These are phyloP conservation scores for Hanseniaspora sp. DNA, from an alignment of 1,139 yeast genomes.

Conservation along the genomic window DNA sequence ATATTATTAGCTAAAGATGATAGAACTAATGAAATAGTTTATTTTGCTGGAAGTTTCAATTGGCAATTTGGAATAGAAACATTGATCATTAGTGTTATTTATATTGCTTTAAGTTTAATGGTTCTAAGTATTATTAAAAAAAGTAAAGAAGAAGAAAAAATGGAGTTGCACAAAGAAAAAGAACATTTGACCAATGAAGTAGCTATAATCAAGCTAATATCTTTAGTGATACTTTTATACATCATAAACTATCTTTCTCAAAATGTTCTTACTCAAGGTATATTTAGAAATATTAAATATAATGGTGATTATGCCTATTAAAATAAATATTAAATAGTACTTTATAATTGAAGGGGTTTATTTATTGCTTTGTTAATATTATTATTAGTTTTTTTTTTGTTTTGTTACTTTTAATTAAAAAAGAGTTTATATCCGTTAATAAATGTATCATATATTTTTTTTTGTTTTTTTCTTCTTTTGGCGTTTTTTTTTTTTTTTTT, in stretches of 20 bases:
- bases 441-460: too few species aligned
- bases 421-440: neutral
- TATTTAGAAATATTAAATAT: conserved; percentile 5
- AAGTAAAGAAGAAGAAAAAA: conserved; percentile 1
- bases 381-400: too few species aligned
- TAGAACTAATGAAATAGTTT: conserved; percentile 37
- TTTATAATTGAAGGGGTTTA: too few species aligned
- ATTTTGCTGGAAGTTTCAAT: conserved; percentile 50
- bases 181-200: neutral
- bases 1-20: conserved; percentile 52
- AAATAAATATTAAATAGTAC: neutral
- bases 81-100: conserved; percentile 40
- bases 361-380: too few species aligned
- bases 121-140: conserved; percentile 30
- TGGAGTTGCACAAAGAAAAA: neutral
- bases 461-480: too few species aligned
- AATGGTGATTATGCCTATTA: conserved; percentile 9
- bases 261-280: neutral
- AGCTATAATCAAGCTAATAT: neutral
- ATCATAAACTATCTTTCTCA: conserved; percentile 1
- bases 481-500: too few species aligned
- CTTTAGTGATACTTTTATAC: neutral
- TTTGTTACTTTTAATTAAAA: neutral
- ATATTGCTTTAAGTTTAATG: conserved; percentile 36
- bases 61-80: conserved; percentile 65